Percentiles rank a stretch among this genome's conserved stretches.
Conservation (phyloP, 352 stramenopile species). For the Globisporangium echinulatum region DNA sequence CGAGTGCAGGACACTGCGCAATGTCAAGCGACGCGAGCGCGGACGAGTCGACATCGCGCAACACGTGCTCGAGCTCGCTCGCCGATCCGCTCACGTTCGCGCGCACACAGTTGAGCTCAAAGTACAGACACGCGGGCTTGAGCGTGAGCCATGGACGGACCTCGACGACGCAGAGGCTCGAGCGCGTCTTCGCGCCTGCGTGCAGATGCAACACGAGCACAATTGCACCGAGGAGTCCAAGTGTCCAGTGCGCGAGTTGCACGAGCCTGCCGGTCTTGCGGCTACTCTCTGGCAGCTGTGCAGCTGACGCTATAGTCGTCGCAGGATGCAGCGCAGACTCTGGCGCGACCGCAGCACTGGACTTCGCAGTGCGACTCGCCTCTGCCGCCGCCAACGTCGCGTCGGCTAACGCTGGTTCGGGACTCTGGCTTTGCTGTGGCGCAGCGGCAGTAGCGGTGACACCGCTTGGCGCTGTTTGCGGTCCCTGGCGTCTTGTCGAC, state of each 20-base stretch:
- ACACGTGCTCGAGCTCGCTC: slow-evolving; percentile 12
- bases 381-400: too few species aligned
- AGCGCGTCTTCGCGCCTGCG: neutral
- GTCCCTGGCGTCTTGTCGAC: neutral
- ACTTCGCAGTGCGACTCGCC: too few species aligned
- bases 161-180: slow-evolving; percentile 19
- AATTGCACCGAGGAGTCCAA: slow-evolving; percentile 9
- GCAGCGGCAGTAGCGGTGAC: neutral
- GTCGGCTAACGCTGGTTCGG: too few species aligned
- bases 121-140: slow-evolving; percentile 20
- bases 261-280: too few species aligned
- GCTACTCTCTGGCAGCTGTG: too few species aligned
- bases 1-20: slow-evolving; percentile 27
- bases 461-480: neutral
- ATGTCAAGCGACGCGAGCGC: slow-evolving; percentile 24
- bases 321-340: too few species aligned
- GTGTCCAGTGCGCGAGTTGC: slow-evolving; percentile 5
- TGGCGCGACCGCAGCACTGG: too few species aligned
- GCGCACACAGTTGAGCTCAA: slow-evolving; percentile 20
- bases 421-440: too few species aligned
- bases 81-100: slow-evolving; percentile 6
- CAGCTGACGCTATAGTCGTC: too few species aligned
- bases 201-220: slow-evolving; percentile 18
- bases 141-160: slow-evolving; percentile 23
- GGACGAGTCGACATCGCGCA: slow-evolving; percentile 15